Base-by-base conservation (phyloP, 805 yeast genomes). In the Metschnikowia reukaufii region DNA sequence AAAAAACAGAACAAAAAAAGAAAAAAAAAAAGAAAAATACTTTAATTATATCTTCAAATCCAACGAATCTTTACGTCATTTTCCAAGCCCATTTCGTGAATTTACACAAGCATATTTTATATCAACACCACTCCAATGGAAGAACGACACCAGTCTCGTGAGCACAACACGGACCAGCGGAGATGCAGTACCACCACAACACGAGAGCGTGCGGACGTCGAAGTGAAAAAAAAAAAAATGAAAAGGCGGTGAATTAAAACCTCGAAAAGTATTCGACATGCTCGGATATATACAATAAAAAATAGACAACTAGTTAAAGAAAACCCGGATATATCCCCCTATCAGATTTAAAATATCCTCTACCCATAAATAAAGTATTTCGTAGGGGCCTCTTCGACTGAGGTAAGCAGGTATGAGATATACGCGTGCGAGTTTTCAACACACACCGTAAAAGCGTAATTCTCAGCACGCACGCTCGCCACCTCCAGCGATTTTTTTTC, bases 401-500 rank as follows among this genome's bases (percentile, higher is more conserved):
- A 44, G 48, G 48, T 44, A 44, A 35, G 48, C 47, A 23, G 33
- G 48, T 44, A 39, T 44, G 48, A 44, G 18, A 27, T 19, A 3
- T 25, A 44, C 48, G 39, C 48, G 17, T 31, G 16, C 42, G 20
- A 12, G 7, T 13, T 2, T 23, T 12, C 16, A 6, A 2, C 15
- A n/a, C 30, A 31, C 35, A 23, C 32, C 12, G 6, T 4, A 20
- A 13, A 10, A 2, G 57, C 50, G 57, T 53, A 53, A 39, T 15
- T 34, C 8, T 15, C 50, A 49, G 55, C 39, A 51, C 47, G 39
- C 42, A 40, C 42, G 52, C 56, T 47, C 56, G 56, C 56, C 58
- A 45, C 56, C 54, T 42, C 52, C 54, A 51, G 45, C 56, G 54
- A 50, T 37, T 44, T 50, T 51, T 54, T 52, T 43, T 44, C 34